These are phyloP conservation scores for Pulveroboletus sp. DNA, from an alignment of 768 basidiomycete genomes.

Conservation along the genomic window DNA sequence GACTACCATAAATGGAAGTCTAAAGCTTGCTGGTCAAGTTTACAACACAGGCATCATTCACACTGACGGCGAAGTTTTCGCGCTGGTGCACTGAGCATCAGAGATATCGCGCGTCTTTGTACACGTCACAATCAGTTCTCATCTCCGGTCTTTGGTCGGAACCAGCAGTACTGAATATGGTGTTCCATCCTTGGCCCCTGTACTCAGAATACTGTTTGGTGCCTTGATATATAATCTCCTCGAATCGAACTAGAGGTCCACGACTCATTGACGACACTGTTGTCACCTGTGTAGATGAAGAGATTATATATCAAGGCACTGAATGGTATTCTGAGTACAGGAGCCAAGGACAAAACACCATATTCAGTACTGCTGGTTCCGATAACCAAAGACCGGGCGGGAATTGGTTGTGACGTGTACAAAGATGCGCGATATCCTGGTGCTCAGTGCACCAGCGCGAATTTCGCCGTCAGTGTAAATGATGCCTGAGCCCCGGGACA, in stretches of 20 bases:
- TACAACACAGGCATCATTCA: too few species aligned
- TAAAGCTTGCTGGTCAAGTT: too few species aligned
- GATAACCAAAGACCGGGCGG: constrained; percentile 16
- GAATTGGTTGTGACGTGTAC: neutral
- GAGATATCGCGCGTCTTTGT: neutral
- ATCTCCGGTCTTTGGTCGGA: constrained; percentile 13
- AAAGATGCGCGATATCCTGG: neutral
- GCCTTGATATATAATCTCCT: constrained; percentile 51
- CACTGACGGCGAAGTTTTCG: neutral
- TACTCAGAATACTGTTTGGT: constrained; percentile 50
- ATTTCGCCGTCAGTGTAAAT: neutral
- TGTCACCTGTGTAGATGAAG: constrained; percentile 48
- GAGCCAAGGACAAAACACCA: constrained; percentile 60
- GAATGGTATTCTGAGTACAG: constrained; percentile 46
- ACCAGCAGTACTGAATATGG: constrained; percentile 36
- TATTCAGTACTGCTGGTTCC: too few species aligned
- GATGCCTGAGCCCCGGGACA: neutral
- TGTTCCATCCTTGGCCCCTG: constrained; percentile 51
- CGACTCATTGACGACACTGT: too few species aligned
- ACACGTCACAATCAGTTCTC: neutral
- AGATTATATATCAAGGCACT: constrained; percentile 52
- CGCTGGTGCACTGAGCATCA: too few species aligned
- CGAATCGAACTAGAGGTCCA: too few species aligned
- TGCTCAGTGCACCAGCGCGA: neutral
- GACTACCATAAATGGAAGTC: too few species aligned